Evolutionary conservation across 805 yeast genomes (phyloP).

Genomic region (Debaryomyces tyrocola): DNA sequence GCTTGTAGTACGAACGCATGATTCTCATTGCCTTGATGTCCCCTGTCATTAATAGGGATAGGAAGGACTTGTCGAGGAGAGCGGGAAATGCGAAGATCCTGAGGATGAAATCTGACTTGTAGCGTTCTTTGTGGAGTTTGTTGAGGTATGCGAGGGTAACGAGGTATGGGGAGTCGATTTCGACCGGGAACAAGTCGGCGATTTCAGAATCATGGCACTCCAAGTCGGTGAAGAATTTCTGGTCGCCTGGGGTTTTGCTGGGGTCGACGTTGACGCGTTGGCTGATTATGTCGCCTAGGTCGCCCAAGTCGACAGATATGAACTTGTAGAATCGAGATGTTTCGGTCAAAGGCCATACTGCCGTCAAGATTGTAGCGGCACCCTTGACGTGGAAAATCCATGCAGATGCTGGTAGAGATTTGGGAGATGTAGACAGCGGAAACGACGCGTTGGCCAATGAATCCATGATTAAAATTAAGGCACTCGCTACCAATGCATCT

Average conservation of each 20-base stretch:
- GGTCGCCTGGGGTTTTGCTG: slow-evolving; percentile 7
- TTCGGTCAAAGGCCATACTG: slow-evolving; percentile 85
- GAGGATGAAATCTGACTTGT: slow-evolving; percentile 81
- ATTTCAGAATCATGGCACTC: slow-evolving; percentile 86
- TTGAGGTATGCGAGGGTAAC: slow-evolving; percentile 86
- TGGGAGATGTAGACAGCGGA: slow-evolving; percentile 50
- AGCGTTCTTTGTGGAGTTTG: slow-evolving; percentile 76
- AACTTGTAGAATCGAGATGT: slow-evolving; percentile 44
- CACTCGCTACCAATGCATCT: slow-evolving; percentile 92
- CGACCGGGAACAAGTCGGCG: slow-evolving; percentile 83
- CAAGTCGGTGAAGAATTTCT: slow-evolving; percentile 51
- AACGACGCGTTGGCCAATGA: slow-evolving; percentile 86
- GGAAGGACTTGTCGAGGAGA: slow-evolving; percentile 74
- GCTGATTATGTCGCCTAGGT: slow-evolving; percentile 71
- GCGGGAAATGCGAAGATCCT: slow-evolving; percentile 94
- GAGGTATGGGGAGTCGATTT: slow-evolving; percentile 78
- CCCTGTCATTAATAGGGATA: slow-evolving; percentile 77
- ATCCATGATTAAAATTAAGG: slow-evolving; percentile 86
- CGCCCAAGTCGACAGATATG: slow-evolving; percentile 82
- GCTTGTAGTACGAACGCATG: slow-evolving; percentile 82
- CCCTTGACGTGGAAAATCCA: slow-evolving; percentile 98
- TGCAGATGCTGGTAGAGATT: slow-evolving; percentile 84
- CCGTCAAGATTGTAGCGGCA: slow-evolving; percentile 91
- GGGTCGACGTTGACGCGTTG: slow-evolving; percentile 30
- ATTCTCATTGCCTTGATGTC: slow-evolving; percentile 88